phyloP scores from a whole-genome alignment of 306 rosid species.

The Fagus crenata region DNA sequence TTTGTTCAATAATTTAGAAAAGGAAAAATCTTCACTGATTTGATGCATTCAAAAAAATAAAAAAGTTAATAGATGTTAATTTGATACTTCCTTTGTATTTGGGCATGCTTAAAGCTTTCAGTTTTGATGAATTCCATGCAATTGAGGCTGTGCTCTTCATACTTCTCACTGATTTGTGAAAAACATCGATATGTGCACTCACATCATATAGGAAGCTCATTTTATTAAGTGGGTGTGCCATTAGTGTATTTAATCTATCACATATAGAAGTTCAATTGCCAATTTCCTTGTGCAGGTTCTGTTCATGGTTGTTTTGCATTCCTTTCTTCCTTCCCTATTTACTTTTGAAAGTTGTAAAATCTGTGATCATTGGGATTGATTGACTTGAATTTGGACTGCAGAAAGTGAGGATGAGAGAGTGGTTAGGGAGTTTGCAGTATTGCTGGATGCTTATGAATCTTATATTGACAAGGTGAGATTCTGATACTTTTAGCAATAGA shows the following conservation, averaged over 20 bases:
- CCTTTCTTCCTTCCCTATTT: not conserved
- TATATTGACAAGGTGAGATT: slow-evolving; percentile 42
- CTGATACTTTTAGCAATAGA: slow-evolving; percentile 8
- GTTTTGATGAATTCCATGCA: not conserved
- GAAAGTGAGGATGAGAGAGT: slow-evolving; percentile 78
- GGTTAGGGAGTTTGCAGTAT: slow-evolving; percentile 73
- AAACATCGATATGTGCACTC: not conserved
- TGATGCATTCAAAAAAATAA: not conserved
- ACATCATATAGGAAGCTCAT: not conserved
- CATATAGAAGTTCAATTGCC: not conserved
- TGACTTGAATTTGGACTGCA: slow-evolving; percentile 73
- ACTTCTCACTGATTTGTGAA: no score
- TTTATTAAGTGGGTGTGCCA: not conserved
- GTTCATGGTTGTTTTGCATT: slow-evolving; percentile 9
- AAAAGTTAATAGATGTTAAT: no score
- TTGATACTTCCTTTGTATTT: not conserved
- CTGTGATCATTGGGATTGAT: slow-evolving; percentile 45
- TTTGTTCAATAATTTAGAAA: no score
- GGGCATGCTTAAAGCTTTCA: not conserved
- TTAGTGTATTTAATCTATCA: not conserved
- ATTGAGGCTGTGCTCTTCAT: not conserved
- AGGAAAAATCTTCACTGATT: not conserved
- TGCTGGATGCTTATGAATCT: slow-evolving; percentile 63
- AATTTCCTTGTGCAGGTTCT: not conserved
- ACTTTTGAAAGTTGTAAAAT: not conserved